Evolutionary conservation across 768 basidiomycete genomes (phyloP).

Genomic region (Mycena filopes): DNA sequence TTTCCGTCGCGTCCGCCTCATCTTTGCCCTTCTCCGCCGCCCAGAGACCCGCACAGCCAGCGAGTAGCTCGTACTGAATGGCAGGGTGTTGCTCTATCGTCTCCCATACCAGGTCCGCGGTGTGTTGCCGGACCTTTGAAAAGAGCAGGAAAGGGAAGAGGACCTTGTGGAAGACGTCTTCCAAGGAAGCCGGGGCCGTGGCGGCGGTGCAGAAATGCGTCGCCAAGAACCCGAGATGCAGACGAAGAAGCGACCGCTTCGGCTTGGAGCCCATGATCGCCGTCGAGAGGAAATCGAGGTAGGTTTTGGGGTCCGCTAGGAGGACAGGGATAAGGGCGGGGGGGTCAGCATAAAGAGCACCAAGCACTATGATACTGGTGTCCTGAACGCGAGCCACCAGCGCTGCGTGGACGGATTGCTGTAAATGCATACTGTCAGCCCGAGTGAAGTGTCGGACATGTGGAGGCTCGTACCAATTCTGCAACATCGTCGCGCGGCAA

Average conservation of each 20-base stretch:
- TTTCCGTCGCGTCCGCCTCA: conserved; percentile 31
- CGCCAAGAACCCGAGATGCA: conserved; percentile 68
- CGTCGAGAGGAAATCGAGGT: conserved; percentile 55
- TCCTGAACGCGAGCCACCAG: conserved; percentile 79
- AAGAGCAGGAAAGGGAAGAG: conserved; percentile 82
- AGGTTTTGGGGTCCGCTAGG: conserved; percentile 52
- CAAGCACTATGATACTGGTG: conserved; percentile 65
- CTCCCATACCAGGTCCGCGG: conserved; percentile 77
- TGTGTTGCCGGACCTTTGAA: conserved; percentile 77
- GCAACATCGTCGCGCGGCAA: conserved; percentile 42
- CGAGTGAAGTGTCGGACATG: neutral
- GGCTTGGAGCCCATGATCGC: conserved; percentile 55
- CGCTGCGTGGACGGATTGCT: conserved; percentile 71
- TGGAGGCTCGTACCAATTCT: conserved; percentile 54
- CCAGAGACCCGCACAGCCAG: conserved; percentile 63
- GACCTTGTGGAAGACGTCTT: conserved; percentile 57
- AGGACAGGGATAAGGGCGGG: conserved; percentile 58
- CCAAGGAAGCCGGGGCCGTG: conserved; percentile 39
- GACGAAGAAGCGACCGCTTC: conserved; percentile 61
- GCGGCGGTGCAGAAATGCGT: conserved; percentile 52
- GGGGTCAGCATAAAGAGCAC: conserved; percentile 71
- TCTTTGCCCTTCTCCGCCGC: conserved; percentile 47
- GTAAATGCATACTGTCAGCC: conserved; percentile 12
- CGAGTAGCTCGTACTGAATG: conserved; percentile 56
- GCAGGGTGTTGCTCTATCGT: conserved; percentile 53